Percentiles rank a stretch among this genome's conserved stretches.
phyloP scores from a whole-genome alignment of 345 rosid genomes.

The Zanthoxylum bungeanum region DNA sequence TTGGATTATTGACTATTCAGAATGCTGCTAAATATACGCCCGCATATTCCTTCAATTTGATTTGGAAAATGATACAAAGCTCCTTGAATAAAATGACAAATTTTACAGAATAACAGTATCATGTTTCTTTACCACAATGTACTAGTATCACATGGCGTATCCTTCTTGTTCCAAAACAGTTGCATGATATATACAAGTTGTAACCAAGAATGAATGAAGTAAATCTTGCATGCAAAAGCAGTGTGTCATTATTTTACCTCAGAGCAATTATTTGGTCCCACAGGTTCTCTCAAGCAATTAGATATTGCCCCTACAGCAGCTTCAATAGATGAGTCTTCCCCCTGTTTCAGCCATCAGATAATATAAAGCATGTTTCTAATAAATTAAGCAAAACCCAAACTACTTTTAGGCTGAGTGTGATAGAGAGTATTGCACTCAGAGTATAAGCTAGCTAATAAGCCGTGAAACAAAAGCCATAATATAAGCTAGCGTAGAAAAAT shows the following conservation, averaged over 20 bases:
- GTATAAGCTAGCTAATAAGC: no score
- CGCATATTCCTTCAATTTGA: conserved; percentile 1
- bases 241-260: conserved; percentile 43
- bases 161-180: background rate
- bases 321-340: conserved; percentile 89
- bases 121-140: background rate
- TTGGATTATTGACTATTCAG: background rate
- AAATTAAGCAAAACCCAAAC: background rate
- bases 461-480: no score
- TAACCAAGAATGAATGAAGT: background rate
- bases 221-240: conserved; percentile 1
- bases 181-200: background rate
- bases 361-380: background rate
- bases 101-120: background rate
- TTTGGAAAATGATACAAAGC: background rate
- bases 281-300: conserved; percentile 78
- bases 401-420: no score
- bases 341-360: conserved; percentile 42
- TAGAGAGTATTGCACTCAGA: no score
- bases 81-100: background rate
- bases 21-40: background rate
- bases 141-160: background rate
- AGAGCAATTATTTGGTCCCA: conserved; percentile 69
- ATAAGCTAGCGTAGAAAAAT: no score
- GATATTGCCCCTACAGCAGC: conserved; percentile 91